These are phyloP conservation scores for Emericellopsis cladophorae DNA, from an alignment of 2,329 filamentous ascomycete species.

Conservation along the genomic window DNA sequence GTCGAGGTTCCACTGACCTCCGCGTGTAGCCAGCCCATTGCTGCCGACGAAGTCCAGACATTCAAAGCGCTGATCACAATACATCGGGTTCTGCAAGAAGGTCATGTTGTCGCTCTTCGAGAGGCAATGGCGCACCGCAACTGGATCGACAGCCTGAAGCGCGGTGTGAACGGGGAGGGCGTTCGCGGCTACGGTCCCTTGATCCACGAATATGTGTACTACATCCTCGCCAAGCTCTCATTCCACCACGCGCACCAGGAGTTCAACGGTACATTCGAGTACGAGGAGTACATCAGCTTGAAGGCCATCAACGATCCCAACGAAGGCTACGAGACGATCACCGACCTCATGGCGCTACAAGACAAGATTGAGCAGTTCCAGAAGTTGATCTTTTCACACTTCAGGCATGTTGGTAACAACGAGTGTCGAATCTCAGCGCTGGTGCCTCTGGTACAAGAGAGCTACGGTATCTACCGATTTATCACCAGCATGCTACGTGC, in stretches of 20 bases:
- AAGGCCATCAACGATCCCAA: slow-evolving; percentile 98
- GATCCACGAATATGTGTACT: slow-evolving; percentile 95
- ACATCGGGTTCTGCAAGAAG: slow-evolving; percentile 95
- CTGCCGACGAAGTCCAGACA: slow-evolving; percentile 96
- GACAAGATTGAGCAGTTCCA: slow-evolving; percentile 98
- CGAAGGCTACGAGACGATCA: slow-evolving; percentile 93
- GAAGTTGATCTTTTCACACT: slow-evolving; percentile 96
- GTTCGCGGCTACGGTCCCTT: slow-evolving; percentile 82
- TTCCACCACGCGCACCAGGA: slow-evolving; percentile 96
- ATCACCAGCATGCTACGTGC: slow-evolving; percentile 98
- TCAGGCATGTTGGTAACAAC: slow-evolving; percentile 82
- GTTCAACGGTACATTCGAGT: slow-evolving; percentile 98
- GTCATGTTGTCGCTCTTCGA: slow-evolving; percentile 74
- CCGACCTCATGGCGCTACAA: slow-evolving; percentile 89
- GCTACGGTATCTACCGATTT: slow-evolving; percentile 99
- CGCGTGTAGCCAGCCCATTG: slow-evolving; percentile 71
- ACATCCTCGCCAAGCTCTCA: slow-evolving; percentile 83
- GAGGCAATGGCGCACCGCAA: slow-evolving; percentile 80
- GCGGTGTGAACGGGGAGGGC: slow-evolving; percentile 72
- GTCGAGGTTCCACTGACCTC: background rate
- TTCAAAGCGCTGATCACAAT: slow-evolving; percentile 97
- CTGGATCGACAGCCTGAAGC: slow-evolving; percentile 87
- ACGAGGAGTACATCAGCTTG: slow-evolving; percentile 96
- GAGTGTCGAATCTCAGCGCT: slow-evolving; percentile 92
- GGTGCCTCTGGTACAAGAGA: slow-evolving; percentile 90